phyloP scores from a whole-genome alignment of 192 early-diverging fungal species.

The Entomortierella lignicola region DNA sequence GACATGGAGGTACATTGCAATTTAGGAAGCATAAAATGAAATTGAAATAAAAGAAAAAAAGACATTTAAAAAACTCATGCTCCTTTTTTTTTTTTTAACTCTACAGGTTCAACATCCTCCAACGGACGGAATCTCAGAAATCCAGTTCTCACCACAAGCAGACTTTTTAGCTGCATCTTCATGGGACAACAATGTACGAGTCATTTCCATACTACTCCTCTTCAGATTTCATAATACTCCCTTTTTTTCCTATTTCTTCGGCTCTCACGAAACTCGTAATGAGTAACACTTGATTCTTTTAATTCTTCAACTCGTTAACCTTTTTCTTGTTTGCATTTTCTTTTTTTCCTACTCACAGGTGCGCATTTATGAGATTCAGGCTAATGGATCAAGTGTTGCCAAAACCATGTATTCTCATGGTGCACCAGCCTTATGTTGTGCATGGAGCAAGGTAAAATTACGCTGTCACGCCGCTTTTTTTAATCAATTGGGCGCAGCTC shows the following conservation, averaged over 20 bases:
- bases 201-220: not conserved
- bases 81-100: not conserved
- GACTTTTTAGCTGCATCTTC: slow-evolving; percentile 89
- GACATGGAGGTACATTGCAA: slow-evolving; percentile 11
- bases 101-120: slow-evolving; percentile 72
- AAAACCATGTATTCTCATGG: slow-evolving; percentile 87
- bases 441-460: slow-evolving; percentile 82
- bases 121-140: slow-evolving; percentile 79
- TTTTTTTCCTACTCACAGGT: slow-evolving; percentile 58
- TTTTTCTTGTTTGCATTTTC: no score
- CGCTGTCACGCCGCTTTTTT: not conserved
- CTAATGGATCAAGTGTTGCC: slow-evolving; percentile 76
- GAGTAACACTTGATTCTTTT: not conserved
- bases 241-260: no score
- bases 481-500: slow-evolving; percentile 14
- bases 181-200: slow-evolving; percentile 86
- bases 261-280: no score
- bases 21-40: no score
- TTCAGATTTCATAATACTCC: no score
- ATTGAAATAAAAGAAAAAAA: not conserved
- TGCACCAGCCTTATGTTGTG: slow-evolving; percentile 82
- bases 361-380: slow-evolving; percentile 90
- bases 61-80: not conserved
- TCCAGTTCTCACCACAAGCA: slow-evolving; percentile 84
- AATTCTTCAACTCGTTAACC: no score